phyloP scores from a whole-genome alignment of 805 yeast genomes.

The Danielia oregonensis region DNA sequence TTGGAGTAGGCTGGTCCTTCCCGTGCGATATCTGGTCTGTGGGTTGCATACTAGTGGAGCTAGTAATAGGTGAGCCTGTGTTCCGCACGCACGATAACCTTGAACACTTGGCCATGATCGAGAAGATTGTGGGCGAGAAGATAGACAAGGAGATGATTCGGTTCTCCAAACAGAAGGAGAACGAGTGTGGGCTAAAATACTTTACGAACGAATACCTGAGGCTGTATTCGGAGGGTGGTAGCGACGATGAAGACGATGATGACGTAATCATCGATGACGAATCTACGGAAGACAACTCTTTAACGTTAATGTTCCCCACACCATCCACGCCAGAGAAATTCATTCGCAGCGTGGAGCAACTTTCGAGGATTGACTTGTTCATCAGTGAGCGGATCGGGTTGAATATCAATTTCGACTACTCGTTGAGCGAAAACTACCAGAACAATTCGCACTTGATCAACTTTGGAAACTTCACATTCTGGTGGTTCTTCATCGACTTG shows the following conservation, averaged over 20 bases:
- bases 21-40: slow-evolving; percentile 98
- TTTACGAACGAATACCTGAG: slow-evolving; percentile 26
- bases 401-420: slow-evolving; percentile 35
- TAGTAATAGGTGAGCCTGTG: slow-evolving; percentile 89
- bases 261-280: slow-evolving; percentile 32
- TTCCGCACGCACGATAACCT: slow-evolving; percentile 93
- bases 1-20: slow-evolving; percentile 95
- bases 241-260: slow-evolving; percentile 11
- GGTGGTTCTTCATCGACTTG: slow-evolving; percentile 67
- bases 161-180: slow-evolving; percentile 29
- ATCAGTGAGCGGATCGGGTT: slow-evolving; percentile 40
- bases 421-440: slow-evolving; percentile 36
- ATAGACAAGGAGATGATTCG: slow-evolving; percentile 45
- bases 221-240: slow-evolving; percentile 6
- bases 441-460: slow-evolving; percentile 40
- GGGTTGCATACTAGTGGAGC: slow-evolving; percentile 89
- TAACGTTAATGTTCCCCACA: slow-evolving; percentile 36
- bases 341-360: slow-evolving; percentile 35
- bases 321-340: slow-evolving; percentile 36
- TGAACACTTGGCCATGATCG: slow-evolving; percentile 95
- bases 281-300: slow-evolving; percentile 21
- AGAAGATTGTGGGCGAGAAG: slow-evolving; percentile 59
- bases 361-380: slow-evolving; percentile 42
- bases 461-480: slow-evolving; percentile 66
- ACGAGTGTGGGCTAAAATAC: slow-evolving; percentile 39